Evolutionary conservation across 768 basidiomycete genomes (phyloP).

Genomic region (Tylopilus vinaceipallidus): DNA sequence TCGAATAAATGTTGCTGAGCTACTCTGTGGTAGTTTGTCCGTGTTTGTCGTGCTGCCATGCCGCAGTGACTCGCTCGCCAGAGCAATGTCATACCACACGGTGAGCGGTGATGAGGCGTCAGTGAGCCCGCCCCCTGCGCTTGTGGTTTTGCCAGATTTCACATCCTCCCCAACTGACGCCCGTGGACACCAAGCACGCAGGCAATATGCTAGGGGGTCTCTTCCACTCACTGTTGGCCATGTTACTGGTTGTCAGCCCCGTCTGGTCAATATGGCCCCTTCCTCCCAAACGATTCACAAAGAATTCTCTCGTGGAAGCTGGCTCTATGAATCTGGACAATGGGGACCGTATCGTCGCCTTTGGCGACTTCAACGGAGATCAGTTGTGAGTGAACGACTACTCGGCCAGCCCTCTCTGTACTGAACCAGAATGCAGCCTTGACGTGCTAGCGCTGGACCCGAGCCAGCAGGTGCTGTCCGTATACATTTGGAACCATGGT

Average conservation of each 20-base stretch:
- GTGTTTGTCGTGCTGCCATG: constrained; percentile 17
- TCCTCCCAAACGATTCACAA: constrained; percentile 77
- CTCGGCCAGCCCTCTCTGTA: background rate
- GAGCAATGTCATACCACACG: background rate
- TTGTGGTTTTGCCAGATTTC: too few relatives aligned
- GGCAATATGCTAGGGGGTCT: constrained; percentile 10
- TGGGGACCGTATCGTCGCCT: constrained; percentile 77
- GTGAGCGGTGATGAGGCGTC: constrained; percentile 5
- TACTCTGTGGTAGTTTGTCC: too few relatives aligned
- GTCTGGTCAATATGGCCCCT: constrained; percentile 71
- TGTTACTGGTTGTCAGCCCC: constrained; percentile 20
- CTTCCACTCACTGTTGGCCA: constrained; percentile 10
- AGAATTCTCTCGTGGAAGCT: constrained; percentile 76
- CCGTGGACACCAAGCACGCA: background rate
- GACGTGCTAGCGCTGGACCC: constrained; percentile 75
- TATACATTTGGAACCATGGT: constrained; percentile 86
- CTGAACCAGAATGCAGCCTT: constrained; percentile 44
- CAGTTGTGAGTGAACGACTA: constrained; percentile 67
- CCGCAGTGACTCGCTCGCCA: background rate
- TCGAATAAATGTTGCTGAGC: too few relatives aligned
- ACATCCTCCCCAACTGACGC: background rate
- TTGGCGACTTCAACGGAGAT: constrained; percentile 95
- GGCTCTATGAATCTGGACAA: constrained; percentile 75
- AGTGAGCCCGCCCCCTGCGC: too few relatives aligned
- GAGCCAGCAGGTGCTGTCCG: constrained; percentile 74